Evolutionary conservation across 2,329 filamentous ascomycete species (phyloP).

Genomic region (Coccinonectria pachysandricola): DNA sequence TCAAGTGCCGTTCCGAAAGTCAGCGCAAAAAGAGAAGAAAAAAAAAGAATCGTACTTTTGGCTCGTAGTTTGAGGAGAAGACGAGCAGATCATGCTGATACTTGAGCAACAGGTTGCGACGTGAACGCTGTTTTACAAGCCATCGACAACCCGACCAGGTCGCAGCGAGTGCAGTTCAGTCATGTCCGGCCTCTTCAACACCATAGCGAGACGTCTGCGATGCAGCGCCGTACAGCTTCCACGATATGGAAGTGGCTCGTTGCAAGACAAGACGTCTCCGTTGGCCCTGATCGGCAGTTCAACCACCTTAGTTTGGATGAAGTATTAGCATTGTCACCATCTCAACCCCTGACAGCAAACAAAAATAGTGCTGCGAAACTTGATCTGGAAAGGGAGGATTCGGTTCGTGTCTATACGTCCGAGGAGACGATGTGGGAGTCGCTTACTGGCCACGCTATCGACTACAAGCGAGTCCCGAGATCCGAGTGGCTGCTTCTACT

Average conservation of each 20-base stretch:
- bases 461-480: conserved; percentile 46
- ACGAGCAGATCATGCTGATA: conserved; percentile 4
- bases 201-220: too few relatives aligned
- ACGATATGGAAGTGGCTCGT: conserved; percentile 28
- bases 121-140: conserved; percentile 23
- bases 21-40: too few relatives aligned
- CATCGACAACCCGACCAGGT: conserved; percentile 18
- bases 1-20: too few relatives aligned
- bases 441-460: conserved; percentile 47
- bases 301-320: conserved; percentile 30
- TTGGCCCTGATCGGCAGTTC: conserved; percentile 22
- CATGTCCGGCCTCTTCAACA: too few relatives aligned
- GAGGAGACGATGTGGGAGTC: conserved; percentile 50
- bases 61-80: neutral
- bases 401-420: conserved; percentile 34
- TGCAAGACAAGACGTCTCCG: conserved; percentile 24
- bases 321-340: conserved; percentile 15
- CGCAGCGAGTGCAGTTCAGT: too few relatives aligned
- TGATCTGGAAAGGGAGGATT: neutral
- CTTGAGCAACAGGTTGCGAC: conserved; percentile 18
- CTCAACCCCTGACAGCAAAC: neutral
- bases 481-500: conserved; percentile 50
- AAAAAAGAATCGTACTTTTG: too few relatives aligned
- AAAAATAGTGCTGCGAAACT: conserved; percentile 4
- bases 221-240: conserved; percentile 18